Evolutionary conservation across 768 basidiomycete species (phyloP).

Genomic region (Mrakia blollopis): DNA sequence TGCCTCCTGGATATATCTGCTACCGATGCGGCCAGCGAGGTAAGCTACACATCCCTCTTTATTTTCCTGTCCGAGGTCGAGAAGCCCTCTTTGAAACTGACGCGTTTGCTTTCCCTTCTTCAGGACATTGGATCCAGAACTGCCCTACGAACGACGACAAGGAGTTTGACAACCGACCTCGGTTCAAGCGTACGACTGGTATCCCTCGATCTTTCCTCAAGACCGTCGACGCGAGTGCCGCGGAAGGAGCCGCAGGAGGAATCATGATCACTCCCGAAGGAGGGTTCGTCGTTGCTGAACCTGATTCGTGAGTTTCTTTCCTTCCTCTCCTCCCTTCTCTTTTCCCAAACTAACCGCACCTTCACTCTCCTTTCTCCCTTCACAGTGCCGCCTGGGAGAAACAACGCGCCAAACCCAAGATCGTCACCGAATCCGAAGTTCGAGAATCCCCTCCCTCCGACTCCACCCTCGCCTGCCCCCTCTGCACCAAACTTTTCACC

Average conservation of each 20-base stretch:
- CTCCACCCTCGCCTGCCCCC: constrained; percentile 71
- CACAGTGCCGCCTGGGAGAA: constrained; percentile 89
- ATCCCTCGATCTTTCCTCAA: constrained; percentile 97
- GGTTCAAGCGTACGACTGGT: constrained; percentile 96
- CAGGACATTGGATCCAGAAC: constrained; percentile 99
- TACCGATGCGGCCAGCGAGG: constrained; percentile 99
- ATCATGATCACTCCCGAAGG: constrained; percentile 99
- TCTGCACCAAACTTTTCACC: constrained; percentile 87
- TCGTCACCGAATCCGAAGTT: constrained; percentile 78
- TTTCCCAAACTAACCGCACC: not conserved
- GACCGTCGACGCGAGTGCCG: constrained; percentile 67
- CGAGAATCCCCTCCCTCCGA: constrained; percentile 76
- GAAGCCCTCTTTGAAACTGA: not conserved
- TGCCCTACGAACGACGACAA: constrained; percentile 97
- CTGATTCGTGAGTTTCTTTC: constrained; percentile 70
- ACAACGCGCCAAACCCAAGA: constrained; percentile 54
- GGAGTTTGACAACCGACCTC: constrained; percentile 86
- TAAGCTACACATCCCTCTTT: constrained; percentile 32
- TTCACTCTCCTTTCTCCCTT: not conserved
- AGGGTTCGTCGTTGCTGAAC: constrained; percentile 93
- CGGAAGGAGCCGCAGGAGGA: constrained; percentile 56
- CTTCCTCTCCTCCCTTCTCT: not conserved
- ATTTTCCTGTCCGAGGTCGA: too few species aligned
- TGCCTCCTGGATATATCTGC: constrained; percentile 94
- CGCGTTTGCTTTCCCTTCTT: constrained; percentile 7